Percentiles rank a stretch among this genome's conserved stretches.
Conservation (phyloP, 2,329 filamentous ascomycete species). For the Hypoxylon sp. region DNA sequence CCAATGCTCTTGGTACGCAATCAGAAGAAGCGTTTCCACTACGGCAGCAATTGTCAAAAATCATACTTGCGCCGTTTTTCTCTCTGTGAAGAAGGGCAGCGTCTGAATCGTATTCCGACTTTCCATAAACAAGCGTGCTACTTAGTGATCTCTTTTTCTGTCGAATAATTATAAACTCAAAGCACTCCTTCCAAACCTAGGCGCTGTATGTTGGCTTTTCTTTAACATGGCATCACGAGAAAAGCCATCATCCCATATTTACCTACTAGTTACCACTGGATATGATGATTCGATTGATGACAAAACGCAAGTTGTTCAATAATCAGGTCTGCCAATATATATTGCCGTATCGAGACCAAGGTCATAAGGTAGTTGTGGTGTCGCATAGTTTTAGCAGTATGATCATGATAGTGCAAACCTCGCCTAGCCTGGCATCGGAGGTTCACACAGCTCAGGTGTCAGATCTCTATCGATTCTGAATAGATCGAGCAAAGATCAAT, state of each 20-base stretch:
- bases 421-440: slow-evolving; percentile 28
- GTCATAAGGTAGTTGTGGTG: slow-evolving; percentile 32
- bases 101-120: too few species aligned
- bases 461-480: too few species aligned
- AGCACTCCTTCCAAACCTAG: not conserved
- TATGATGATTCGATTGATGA: slow-evolving; percentile 26
- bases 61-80: too few species aligned
- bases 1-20: too few species aligned
- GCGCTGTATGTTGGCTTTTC: not conserved
- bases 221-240: slow-evolving; percentile 13
- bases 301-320: slow-evolving; percentile 17
- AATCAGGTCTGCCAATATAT: slow-evolving; percentile 20
- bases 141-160: not conserved
- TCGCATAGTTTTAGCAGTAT: slow-evolving; percentile 42
- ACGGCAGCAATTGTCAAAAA: too few species aligned
- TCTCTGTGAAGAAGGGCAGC: too few species aligned
- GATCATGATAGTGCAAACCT: slow-evolving; percentile 28
- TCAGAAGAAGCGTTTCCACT: too few species aligned
- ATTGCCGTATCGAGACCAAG: slow-evolving; percentile 17
- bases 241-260: slow-evolving; percentile 19
- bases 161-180: not conserved
- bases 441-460: slow-evolving; percentile 17
- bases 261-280: slow-evolving; percentile 20
- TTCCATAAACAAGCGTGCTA: too few species aligned
- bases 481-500: too few species aligned